Evolutionary conservation across 352 stramenopile species (phyloP).

Genomic region (Phytophthora nicotianae): DNA sequence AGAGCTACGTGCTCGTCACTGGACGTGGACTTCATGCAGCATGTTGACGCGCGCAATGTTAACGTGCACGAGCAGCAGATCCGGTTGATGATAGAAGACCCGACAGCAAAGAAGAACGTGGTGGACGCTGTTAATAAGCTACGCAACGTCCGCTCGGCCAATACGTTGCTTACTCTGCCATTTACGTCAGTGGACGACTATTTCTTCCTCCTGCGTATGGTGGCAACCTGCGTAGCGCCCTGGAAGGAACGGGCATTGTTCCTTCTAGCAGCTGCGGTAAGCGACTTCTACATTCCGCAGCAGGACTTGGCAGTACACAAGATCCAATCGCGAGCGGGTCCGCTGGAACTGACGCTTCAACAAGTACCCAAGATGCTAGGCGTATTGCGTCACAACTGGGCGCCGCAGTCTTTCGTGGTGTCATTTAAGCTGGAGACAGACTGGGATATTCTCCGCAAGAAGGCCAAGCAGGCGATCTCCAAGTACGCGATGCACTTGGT

Average conservation of each 20-base stretch:
- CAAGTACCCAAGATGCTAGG: constrained; percentile 97
- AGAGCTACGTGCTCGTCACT: constrained; percentile 54
- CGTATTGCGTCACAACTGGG: constrained; percentile 91
- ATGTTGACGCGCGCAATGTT: constrained; percentile 36
- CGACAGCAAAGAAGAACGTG: constrained; percentile 46
- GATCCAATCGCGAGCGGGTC: constrained; percentile 92
- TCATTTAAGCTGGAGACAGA: constrained; percentile 99
- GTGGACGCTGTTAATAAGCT: constrained; percentile 62
- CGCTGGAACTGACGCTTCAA: constrained; percentile 85
- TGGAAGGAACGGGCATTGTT: constrained; percentile 86
- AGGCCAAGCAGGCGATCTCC: constrained; percentile 91
- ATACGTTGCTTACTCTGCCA: constrained; percentile 83
- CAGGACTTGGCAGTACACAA: constrained; percentile 94
- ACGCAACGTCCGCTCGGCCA: constrained; percentile 36
- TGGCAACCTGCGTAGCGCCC: constrained; percentile 64
- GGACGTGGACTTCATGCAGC: constrained; percentile 76
- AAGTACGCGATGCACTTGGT: constrained; percentile 98
- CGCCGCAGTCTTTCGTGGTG: constrained; percentile 94
- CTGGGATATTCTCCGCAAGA: constrained; percentile 91
- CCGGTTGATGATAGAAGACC: constrained; percentile 41
- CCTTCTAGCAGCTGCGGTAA: constrained; percentile 97
- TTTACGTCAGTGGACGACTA: constrained; percentile 98
- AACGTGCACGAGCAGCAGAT: constrained; percentile 38
- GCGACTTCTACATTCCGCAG: constrained; percentile 97
- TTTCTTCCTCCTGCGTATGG: constrained; percentile 91